These are phyloP conservation scores for Xylogone sp. DNA, from an alignment of 2,329 filamentous ascomycete genomes.

Conservation along the genomic window DNA sequence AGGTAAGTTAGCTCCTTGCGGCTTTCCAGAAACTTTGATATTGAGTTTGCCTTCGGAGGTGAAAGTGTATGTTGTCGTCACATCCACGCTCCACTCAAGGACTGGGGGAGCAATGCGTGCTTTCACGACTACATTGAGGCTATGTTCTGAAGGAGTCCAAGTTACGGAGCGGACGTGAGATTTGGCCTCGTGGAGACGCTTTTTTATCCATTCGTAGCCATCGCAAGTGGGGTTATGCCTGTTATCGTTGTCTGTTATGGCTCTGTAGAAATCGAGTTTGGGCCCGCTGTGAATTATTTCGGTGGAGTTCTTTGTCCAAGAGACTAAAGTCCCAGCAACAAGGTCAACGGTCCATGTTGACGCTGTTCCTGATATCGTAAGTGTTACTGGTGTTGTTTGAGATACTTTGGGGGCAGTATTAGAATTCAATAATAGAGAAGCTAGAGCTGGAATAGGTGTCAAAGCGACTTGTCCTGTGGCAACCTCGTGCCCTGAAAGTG, in stretches of 20 bases:
- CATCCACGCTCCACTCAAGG: constrained; percentile 55
- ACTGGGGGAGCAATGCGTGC: constrained; percentile 58
- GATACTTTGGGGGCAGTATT: constrained; percentile 18
- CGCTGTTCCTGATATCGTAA: constrained; percentile 11
- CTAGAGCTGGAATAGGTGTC: constrained; percentile 8
- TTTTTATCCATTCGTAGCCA: constrained; percentile 53
- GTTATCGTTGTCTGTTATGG: constrained; percentile 63
- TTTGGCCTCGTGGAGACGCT: constrained; percentile 42
- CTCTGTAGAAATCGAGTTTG: constrained; percentile 56
- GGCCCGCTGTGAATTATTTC: constrained; percentile 43
- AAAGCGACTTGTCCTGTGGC: constrained; percentile 46
- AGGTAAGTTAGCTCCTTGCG: constrained; percentile 45
- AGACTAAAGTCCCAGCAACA: constrained; percentile 36
- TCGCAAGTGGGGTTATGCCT: constrained; percentile 39
- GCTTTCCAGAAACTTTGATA: constrained; percentile 45
- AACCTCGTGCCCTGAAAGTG: constrained; percentile 44
- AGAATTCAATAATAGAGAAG: constrained; percentile 18
- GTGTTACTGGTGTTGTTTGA: constrained; percentile 19
- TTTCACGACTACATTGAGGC: constrained; percentile 40
- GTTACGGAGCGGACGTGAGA: constrained; percentile 35
- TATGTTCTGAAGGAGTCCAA: constrained; percentile 15
- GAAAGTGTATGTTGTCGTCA: constrained; percentile 52
- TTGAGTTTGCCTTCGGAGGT: constrained; percentile 41
- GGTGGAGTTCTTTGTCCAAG: constrained; percentile 32
- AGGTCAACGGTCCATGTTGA: constrained; percentile 42